Conservation (phyloP, 2,329 filamentous ascomycete species). For the Fusarium goolgardi region DNA sequence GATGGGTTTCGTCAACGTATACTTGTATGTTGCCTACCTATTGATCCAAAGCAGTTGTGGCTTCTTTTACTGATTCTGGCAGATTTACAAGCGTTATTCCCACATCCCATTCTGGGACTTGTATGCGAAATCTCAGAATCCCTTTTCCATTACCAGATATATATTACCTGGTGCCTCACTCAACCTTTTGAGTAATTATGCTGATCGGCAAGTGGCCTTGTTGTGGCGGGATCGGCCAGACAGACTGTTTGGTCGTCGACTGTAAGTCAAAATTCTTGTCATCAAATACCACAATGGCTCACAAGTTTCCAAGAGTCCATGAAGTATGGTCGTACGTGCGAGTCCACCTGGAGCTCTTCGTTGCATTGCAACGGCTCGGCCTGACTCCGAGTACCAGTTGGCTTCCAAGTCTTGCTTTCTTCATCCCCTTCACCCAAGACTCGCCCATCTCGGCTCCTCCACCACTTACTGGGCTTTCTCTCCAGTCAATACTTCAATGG, state of each 20-base stretch:
- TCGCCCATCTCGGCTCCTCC: constrained; percentile 64
- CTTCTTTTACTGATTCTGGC: constrained; percentile 17
- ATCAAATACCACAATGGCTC: constrained; percentile 14
- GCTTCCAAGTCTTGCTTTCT: constrained; percentile 62
- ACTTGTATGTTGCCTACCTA: constrained; percentile 53
- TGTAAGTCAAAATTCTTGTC: constrained; percentile 42
- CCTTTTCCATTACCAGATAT: constrained; percentile 49
- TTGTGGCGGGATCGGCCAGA: constrained; percentile 45
- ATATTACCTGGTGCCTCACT: constrained; percentile 51
- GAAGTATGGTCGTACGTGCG: constrained; percentile 57
- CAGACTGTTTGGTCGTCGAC: constrained; percentile 40
- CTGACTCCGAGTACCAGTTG: constrained; percentile 56
- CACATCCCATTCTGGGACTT: constrained; percentile 62
- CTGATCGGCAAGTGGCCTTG: constrained; percentile 45
- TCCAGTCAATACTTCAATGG: constrained; percentile 58
- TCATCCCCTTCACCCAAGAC: constrained; percentile 64
- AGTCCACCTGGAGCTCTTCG: constrained; percentile 64
- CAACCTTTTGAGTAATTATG: constrained; percentile 46
- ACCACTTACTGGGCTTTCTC: constrained; percentile 53
- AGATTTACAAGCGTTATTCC: constrained; percentile 66
- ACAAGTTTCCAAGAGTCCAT: constrained; percentile 43
- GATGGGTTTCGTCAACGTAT: constrained; percentile 65
- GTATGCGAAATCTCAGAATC: constrained; percentile 44
- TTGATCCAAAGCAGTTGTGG: not conserved
- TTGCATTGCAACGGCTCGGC: constrained; percentile 64